Evolutionary conservation across 371 early-diverging fungal species (phyloP).

Genomic region (Mucor circinelloides): DNA sequence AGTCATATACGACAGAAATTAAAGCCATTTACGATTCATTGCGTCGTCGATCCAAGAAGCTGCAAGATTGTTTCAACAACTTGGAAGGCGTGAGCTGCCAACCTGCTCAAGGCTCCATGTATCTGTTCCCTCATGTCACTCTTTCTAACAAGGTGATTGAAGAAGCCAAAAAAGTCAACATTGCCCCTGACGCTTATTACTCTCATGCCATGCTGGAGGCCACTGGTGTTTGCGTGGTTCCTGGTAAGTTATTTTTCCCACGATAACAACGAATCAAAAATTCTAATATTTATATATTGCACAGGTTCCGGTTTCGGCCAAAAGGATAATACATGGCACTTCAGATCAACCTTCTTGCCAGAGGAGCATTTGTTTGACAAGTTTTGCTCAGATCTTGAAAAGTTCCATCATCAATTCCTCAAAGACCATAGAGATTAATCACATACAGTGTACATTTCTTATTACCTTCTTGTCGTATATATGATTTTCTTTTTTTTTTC

Average conservation of each 20-base stretch:
- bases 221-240: slow-evolving; percentile 83
- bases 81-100: slow-evolving; percentile 91
- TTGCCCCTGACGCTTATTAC: slow-evolving; percentile 82
- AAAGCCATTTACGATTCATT: slow-evolving; percentile 82
- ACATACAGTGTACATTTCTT: neutral
- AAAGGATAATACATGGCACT: slow-evolving; percentile 90
- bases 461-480: neutral
- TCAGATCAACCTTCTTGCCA: slow-evolving; percentile 95
- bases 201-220: slow-evolving; percentile 89
- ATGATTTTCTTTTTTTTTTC: neutral
- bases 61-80: slow-evolving; percentile 79
- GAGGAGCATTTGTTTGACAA: slow-evolving; percentile 89
- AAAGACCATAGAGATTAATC: slow-evolving; percentile 58
- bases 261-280: neutral
- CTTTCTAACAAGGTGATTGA: slow-evolving; percentile 76
- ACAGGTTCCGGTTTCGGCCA: slow-evolving; percentile 88
- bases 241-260: slow-evolving; percentile 36
- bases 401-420: slow-evolving; percentile 85
- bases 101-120: slow-evolving; percentile 92
- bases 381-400: slow-evolving; percentile 73
- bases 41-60: slow-evolving; percentile 74
- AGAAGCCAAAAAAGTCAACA: slow-evolving; percentile 64
- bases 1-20: slow-evolving; percentile 73
- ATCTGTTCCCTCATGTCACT: slow-evolving; percentile 87
- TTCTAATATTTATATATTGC: neutral